Evolutionary conservation across 495 filamentous ascomycete genomes (phyloP).

Genomic region (Paragyromitra xinjiangensis): DNA sequence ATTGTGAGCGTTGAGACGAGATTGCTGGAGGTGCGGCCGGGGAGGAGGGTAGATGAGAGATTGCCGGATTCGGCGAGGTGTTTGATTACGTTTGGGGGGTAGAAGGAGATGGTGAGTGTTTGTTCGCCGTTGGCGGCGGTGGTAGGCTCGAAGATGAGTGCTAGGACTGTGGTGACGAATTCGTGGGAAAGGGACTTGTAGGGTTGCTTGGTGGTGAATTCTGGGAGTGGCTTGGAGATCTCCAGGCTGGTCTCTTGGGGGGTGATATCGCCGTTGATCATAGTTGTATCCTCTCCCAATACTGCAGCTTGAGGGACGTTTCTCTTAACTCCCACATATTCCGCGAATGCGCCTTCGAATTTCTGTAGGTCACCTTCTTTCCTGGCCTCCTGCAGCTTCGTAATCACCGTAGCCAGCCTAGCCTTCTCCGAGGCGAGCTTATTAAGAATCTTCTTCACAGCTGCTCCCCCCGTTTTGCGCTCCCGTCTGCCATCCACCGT

Average conservation of each 20-base stretch:
- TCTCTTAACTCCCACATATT: constrained; percentile 37
- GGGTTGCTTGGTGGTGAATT: neutral
- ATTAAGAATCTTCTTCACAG: constrained; percentile 3
- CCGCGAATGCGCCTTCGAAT: constrained; percentile 48
- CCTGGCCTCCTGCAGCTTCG: constrained; percentile 32
- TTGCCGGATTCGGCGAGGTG: constrained; percentile 56
- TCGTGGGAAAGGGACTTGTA: constrained; percentile 42
- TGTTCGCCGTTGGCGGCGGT: constrained; percentile 10
- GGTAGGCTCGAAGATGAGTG: constrained; percentile 45
- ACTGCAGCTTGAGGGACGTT: neutral
- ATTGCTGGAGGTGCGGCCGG: constrained; percentile 27
- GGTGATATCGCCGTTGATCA: constrained; percentile 38
- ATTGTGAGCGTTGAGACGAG: constrained; percentile 41
- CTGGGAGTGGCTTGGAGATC: constrained; percentile 26
- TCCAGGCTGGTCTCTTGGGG: constrained; percentile 2
- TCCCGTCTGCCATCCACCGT: neutral
- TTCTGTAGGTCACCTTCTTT: constrained; percentile 15
- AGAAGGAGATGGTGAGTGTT: constrained; percentile 44
- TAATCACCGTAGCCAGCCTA: constrained; percentile 10
- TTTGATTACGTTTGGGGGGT: constrained; percentile 50
- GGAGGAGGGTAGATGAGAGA: constrained; percentile 51
- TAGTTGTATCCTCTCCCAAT: constrained; percentile 34
- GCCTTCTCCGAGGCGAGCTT: constrained; percentile 34
- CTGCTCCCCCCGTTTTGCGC: neutral
- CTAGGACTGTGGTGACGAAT: constrained; percentile 49